Percentiles rank a stretch among this genome's conserved stretches.
Conservation (phyloP, 306 rosid species). For the Hippophae tibetana region DNA sequence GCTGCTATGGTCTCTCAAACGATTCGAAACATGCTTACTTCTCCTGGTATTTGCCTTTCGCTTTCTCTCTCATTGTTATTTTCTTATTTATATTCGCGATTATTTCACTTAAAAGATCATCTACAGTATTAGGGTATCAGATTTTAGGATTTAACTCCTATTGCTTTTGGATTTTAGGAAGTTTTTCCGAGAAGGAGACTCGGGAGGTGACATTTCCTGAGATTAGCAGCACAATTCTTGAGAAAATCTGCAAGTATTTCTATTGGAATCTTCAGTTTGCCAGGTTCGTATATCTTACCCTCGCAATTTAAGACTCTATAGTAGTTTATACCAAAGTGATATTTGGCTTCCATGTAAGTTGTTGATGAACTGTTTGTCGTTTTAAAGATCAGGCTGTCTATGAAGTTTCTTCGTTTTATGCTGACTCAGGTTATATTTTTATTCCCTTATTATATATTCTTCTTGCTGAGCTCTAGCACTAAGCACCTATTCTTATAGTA, state of each 20-base stretch:
- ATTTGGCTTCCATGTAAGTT: neutral
- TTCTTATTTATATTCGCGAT: no score
- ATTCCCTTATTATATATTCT: no score
- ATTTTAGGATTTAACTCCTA: neutral
- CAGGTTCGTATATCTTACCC: slow-evolving; percentile 32
- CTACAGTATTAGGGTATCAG: slow-evolving; percentile 14
- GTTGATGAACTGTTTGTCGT: neutral
- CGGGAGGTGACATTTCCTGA: slow-evolving; percentile 92
- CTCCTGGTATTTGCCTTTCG: slow-evolving; percentile 50
- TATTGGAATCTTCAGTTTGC: slow-evolving; percentile 96
- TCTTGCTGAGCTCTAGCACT: no score
- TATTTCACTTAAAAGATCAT: neutral
- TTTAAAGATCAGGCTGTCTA: no score
- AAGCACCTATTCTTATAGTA: no score
- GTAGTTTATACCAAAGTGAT: no score
- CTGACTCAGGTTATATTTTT: no score
- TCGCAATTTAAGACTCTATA: neutral
- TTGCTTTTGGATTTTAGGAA: slow-evolving; percentile 34
- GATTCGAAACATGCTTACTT: slow-evolving; percentile 91
- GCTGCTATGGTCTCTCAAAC: slow-evolving; percentile 99
- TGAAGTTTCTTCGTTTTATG: no score
- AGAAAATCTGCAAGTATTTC: slow-evolving; percentile 95
- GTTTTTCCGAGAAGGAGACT: slow-evolving; percentile 74
- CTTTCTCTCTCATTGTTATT: neutral
- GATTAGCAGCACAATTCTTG: slow-evolving; percentile 90